These are phyloP conservation scores for Hymenoscyphus occultus DNA, from an alignment of 2,329 filamentous ascomycete species.

Conservation along the genomic window DNA sequence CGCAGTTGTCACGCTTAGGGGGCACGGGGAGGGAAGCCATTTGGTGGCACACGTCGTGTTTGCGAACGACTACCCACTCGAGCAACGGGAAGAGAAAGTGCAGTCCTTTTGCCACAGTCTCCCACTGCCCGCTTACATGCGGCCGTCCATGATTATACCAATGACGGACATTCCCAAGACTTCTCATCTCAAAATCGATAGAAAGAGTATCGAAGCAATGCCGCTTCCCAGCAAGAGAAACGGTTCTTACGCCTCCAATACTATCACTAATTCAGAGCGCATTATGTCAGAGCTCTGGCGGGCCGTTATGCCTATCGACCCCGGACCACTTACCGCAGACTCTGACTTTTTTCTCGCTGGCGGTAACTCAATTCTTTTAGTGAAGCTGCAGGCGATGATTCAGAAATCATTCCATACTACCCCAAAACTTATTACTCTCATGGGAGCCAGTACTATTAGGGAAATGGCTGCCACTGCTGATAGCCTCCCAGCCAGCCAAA, in stretches of 20 bases:
- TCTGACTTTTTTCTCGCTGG: conserved; percentile 9
- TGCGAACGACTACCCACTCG: not conserved
- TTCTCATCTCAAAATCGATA: conserved; percentile 36
- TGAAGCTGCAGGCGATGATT: not conserved
- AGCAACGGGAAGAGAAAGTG: conserved; percentile 12
- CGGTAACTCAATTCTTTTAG: conserved; percentile 3
- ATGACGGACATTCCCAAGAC: conserved; percentile 34
- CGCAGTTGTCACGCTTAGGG: conserved; percentile 29
- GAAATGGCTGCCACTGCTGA: not conserved
- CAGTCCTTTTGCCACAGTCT: conserved; percentile 16
- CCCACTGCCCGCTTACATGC: conserved; percentile 38
- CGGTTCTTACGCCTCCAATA: not conserved
- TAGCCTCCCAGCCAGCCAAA: not conserved
- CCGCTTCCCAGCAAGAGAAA: not conserved
- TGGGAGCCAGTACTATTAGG: not conserved
- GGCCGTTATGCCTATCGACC: not conserved
- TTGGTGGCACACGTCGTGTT: conserved; percentile 39
- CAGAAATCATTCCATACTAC: not conserved
- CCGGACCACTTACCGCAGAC: not conserved
- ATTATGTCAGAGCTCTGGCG: not conserved
- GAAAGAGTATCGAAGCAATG: conserved; percentile 21
- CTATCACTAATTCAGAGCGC: not conserved
- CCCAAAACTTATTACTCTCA: not conserved
- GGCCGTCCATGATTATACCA: conserved; percentile 31
- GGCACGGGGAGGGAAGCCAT: conserved; percentile 22